Conservation (phyloP, 2,329 filamentous ascomycete species). For the Cryphonectria japonica region DNA sequence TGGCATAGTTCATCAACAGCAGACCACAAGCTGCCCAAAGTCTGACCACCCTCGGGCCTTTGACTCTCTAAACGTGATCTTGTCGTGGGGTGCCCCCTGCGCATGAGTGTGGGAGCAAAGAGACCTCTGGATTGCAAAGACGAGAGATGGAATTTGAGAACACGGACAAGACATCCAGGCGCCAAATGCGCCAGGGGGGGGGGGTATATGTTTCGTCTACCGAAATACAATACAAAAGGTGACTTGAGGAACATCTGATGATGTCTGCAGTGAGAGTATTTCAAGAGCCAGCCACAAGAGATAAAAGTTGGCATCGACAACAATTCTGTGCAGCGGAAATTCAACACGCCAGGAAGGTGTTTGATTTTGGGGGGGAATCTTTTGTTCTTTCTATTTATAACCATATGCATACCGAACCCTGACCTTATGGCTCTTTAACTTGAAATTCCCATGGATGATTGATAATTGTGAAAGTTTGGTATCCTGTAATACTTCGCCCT, state of each 20-base stretch:
- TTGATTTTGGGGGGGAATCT: constrained; percentile 27
- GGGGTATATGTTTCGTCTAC: not conserved
- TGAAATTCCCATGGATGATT: constrained; percentile 10
- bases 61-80: no score
- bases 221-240: not conserved
- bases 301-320: not conserved
- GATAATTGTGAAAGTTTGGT: constrained; percentile 8
- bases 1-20: no score
- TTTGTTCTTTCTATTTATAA: constrained; percentile 15
- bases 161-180: not conserved
- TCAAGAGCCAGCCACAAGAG: not conserved
- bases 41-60: no score
- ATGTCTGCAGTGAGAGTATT: not conserved
- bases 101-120: no score
- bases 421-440: not conserved
- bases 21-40: no score
- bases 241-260: not conserved
- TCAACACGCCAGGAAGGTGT: not conserved
- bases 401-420: constrained; percentile 7
- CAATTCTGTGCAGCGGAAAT: not conserved
- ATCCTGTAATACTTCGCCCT: not conserved
- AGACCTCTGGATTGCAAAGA: no score
- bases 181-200: not conserved
- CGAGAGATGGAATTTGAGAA: not conserved
- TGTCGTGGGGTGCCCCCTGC: no score